Base-by-base conservation (phyloP, 768 basidiomycete genomes). In the Lactarius psammicola region DNA sequence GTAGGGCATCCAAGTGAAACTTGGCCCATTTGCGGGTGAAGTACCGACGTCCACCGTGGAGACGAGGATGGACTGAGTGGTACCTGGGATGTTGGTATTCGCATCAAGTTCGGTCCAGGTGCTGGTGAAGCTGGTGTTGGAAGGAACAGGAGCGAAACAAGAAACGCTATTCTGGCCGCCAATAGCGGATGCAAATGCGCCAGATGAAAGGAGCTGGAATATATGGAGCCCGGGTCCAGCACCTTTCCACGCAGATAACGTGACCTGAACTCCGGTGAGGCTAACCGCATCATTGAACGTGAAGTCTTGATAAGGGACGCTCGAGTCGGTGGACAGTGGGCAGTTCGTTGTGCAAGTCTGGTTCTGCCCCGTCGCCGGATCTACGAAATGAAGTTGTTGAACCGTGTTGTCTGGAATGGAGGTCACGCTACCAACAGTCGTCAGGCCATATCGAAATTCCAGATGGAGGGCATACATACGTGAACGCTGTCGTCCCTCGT, bases 241-340 rank as follows among this genome's bases (percentile, higher is more conserved):
- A 42, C 95, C 96, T 54, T 79, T 82, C 83, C 89, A 96, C 56
- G 81, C 78, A 9, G 88, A 85, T 23, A 98, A 80, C 62, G 86
- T 89, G 72, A 99, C 80, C 75, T 95, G 89, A 67, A 97, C 85
- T 58, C 97, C 97, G 7, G 95, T 97, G 71, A 98, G 84, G n/a
- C 80, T 77, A 38, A 84, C 74, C 9, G 75, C 74, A 31, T 73
- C 74, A 58, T 81, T 76, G 75, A 98, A 98, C 49, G 97, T 78
- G 78, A 97, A 99, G 76, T 99, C 97, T 75, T 98, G 95, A 74
- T 94, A 98, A 1, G 85, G 82, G 63, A 98, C 77, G 13, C 85
- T 82, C 3, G 90, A 75, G 74, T 97, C 85, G 54, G 86, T 86
- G 5, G 86, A 85, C 46, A 99, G 81, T 0, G 95, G 93, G 75